These are phyloP conservation scores for Pseudogymnoascus sp. DNA, from an alignment of 2,329 filamentous ascomycete genomes.

Conservation along the genomic window DNA sequence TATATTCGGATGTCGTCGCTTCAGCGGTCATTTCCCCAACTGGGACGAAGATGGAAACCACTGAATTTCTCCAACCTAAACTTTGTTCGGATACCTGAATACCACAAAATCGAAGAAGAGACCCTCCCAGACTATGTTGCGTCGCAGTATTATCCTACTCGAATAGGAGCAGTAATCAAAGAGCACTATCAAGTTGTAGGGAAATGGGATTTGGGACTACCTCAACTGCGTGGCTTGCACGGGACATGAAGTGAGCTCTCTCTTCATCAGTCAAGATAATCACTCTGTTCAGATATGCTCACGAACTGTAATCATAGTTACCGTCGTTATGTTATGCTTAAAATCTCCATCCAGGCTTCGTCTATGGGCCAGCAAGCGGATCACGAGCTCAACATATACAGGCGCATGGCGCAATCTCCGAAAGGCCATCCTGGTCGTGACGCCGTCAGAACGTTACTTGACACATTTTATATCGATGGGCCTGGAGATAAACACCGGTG, in stretches of 20 bases:
- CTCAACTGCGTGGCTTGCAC: conserved; percentile 20
- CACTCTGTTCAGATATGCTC: conserved; percentile 2
- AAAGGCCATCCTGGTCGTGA: conserved; percentile 28
- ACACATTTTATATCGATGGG: conserved; percentile 32
- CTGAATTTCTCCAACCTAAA: conserved; percentile 1
- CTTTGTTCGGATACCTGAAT: background rate
- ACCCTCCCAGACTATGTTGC: background rate
- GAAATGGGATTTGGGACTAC: conserved; percentile 17
- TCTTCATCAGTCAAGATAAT: conserved; percentile 14
- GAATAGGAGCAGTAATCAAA: conserved; percentile 15
- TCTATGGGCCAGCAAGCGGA: conserved; percentile 11
- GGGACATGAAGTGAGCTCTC: conserved; percentile 17
- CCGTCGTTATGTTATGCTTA: conserved; percentile 18
- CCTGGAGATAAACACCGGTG: conserved; percentile 32
- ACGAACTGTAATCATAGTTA: conserved; percentile 13
- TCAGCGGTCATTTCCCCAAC: background rate
- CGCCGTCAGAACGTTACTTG: conserved; percentile 30
- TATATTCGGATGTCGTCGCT: background rate
- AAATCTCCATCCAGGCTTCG: conserved; percentile 15
- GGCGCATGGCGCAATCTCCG: conserved; percentile 28
- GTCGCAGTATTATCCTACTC: conserved; percentile 14
- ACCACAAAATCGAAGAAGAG: conserved; percentile 1
- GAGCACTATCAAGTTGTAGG: conserved; percentile 17
- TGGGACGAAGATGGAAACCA: background rate
- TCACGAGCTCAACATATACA: conserved; percentile 37